Evolutionary conservation across 345 rosid species (phyloP).

Genomic region (Eucalyptus dawsonii): DNA sequence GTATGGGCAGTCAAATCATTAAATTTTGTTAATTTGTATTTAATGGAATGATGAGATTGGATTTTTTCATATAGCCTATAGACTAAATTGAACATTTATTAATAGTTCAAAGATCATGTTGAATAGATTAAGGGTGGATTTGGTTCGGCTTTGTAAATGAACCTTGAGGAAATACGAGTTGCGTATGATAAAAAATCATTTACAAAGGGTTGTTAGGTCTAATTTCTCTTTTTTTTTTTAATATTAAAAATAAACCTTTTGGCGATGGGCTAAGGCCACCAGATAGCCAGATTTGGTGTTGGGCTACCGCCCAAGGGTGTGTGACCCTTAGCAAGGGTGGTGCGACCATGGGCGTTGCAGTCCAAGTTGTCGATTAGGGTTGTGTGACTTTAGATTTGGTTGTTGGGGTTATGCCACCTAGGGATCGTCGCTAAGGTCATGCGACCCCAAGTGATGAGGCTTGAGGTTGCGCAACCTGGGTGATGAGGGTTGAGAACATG

Average conservation of each 20-base stretch:
- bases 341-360: accelerated
- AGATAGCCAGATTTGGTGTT: accelerated
- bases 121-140: background rate
- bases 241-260: background rate
- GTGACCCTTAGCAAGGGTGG: accelerated
- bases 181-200: background rate
- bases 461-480: accelerated
- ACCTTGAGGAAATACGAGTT: too few species aligned
- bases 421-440: accelerated
- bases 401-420: too few species aligned
- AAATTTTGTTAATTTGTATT: background rate
- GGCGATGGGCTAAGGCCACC: accelerated
- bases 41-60: accelerated
- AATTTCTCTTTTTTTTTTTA: too few species aligned
- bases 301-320: accelerated
- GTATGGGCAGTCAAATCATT: background rate
- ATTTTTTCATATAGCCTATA: background rate
- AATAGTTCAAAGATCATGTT: accelerated
- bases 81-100: background rate
- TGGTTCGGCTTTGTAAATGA: too few species aligned
- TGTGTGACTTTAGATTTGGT: too few species aligned
- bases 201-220: background rate
- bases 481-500: too few species aligned
- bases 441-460: too few species aligned
- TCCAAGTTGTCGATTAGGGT: accelerated